These are phyloP conservation scores for Astrephomene gubernaculifera DNA, from an alignment of 139 green algal genomes.

Conservation along the genomic window DNA sequence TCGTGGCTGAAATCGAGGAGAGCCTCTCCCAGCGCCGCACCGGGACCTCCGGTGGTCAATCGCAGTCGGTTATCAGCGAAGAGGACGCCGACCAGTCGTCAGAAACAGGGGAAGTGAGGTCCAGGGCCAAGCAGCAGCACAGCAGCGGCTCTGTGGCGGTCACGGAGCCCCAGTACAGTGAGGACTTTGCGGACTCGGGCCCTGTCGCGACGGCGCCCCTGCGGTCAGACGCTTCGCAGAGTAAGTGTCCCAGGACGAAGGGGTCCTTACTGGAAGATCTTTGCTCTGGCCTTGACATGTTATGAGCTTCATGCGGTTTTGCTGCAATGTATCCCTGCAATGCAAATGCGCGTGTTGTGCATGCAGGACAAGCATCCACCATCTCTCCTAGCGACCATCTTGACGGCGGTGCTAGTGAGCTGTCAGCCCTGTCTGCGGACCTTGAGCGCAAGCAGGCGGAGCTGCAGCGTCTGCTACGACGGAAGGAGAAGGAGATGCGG, in stretches of 20 bases:
- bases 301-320: no score
- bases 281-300: no score
- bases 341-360: no score
- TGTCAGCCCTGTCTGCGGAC: slow-evolving; percentile 36
- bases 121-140: neutral
- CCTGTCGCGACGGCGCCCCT: neutral
- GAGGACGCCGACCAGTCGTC: neutral
- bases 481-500: slow-evolving; percentile 27
- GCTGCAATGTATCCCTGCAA: no score
- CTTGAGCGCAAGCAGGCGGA: slow-evolving; percentile 25
- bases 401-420: slow-evolving; percentile 25
- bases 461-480: slow-evolving; percentile 2
- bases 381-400: slow-evolving; percentile 19
- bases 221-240: no score
- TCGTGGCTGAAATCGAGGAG: slow-evolving; percentile 35
- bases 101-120: neutral
- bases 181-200: neutral
- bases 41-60: slow-evolving; percentile 16
- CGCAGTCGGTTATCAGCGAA: neutral
- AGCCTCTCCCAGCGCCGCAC: neutral
- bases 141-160: neutral
- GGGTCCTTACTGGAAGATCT: no score
- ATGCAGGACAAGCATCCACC: neutral
- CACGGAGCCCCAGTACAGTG: slow-evolving; percentile 20
- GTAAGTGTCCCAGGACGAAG: no score